A percentile compares a stretch with the other conserved stretches of the same genome.
Evolutionary conservation across 139 green algal genomes (phyloP).

Genomic region (Tetraselmis chui): DNA sequence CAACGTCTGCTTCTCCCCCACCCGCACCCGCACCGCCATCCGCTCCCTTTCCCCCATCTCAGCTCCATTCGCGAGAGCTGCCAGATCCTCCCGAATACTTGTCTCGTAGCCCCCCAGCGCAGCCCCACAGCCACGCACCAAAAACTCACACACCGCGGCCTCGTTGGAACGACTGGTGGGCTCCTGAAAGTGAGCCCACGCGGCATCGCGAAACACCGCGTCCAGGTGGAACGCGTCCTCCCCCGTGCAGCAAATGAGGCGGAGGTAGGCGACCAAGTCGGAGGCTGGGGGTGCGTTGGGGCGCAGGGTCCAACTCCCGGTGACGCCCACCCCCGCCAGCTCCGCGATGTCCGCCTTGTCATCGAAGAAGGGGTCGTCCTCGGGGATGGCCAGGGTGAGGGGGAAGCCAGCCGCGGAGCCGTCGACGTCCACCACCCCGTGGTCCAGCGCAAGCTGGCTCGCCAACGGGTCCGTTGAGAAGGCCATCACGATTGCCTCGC

Average conservation of each 20-base stretch:
- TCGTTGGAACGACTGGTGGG: constrained; percentile 82
- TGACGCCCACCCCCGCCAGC: constrained; percentile 49
- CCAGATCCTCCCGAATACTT: constrained; percentile 55
- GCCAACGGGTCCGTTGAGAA: too few species aligned
- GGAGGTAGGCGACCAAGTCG: constrained; percentile 72
- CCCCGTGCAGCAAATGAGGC: too few species aligned
- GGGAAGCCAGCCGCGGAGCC: constrained; percentile 51
- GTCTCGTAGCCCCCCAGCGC: constrained; percentile 48
- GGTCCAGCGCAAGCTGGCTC: constrained; percentile 3
- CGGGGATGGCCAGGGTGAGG: constrained; percentile 62
- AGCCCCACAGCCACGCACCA: constrained; percentile 12
- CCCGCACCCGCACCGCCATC: too few species aligned
- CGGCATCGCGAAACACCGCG: constrained; percentile 71
- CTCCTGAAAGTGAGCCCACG: constrained; percentile 61
- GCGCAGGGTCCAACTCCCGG: constrained; percentile 40
- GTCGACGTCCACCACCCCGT: not conserved
- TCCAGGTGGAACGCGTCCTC: constrained; percentile 91
- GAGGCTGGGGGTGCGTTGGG: constrained; percentile 24
- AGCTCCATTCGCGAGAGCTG: constrained; percentile 22
- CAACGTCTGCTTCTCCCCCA: too few species aligned
- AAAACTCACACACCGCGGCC: constrained; percentile 47
- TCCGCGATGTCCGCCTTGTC: constrained; percentile 93
- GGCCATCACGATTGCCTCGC: too few species aligned
- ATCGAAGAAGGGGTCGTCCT: constrained; percentile 60
- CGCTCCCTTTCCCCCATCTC: too few species aligned